A percentile compares a stretch with the other conserved stretches of the same genome.
These are phyloP conservation scores for Colletotrichum tabaci DNA, from an alignment of 2,329 filamentous ascomycete species.

Conservation along the genomic window DNA sequence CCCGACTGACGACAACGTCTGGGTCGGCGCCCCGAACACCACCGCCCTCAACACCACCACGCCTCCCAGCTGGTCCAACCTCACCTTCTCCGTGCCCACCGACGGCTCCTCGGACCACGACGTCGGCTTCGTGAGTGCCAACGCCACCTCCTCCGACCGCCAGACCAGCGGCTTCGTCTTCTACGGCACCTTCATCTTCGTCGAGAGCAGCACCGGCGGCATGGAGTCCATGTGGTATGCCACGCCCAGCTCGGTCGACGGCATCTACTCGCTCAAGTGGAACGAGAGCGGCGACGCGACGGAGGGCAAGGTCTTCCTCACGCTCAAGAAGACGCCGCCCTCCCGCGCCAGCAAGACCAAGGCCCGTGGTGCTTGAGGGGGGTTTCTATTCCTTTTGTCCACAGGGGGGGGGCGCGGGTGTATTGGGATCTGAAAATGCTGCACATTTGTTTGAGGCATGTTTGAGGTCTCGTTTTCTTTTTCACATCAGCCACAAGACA, in stretches of 20 bases:
- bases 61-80: constrained; percentile 45
- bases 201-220: constrained; percentile 9
- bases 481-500: too few relatives aligned
- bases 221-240: constrained; percentile 47
- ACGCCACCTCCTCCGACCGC: constrained; percentile 15
- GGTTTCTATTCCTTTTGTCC: not conserved
- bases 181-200: constrained; percentile 46
- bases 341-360: constrained; percentile 4
- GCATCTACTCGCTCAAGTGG: constrained; percentile 47
- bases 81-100: constrained; percentile 46
- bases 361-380: not conserved
- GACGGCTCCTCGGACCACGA: constrained; percentile 41
- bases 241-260: constrained; percentile 39
- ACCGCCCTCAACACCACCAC: constrained; percentile 25
- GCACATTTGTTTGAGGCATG: not conserved
- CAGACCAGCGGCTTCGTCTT: constrained; percentile 46
- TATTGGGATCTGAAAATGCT: not conserved
- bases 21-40: constrained; percentile 44
- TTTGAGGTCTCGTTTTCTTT: too few relatives aligned
- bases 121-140: constrained; percentile 44
- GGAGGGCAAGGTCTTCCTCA: constrained; percentile 40
- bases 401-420: too few relatives aligned
- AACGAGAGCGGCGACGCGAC: constrained; percentile 42
- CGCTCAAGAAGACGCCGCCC: constrained; percentile 44
- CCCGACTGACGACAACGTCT: constrained; percentile 30